phyloP scores from a whole-genome alignment of 192 early-diverging fungal species.

The Linnemannia schmuckeri region DNA sequence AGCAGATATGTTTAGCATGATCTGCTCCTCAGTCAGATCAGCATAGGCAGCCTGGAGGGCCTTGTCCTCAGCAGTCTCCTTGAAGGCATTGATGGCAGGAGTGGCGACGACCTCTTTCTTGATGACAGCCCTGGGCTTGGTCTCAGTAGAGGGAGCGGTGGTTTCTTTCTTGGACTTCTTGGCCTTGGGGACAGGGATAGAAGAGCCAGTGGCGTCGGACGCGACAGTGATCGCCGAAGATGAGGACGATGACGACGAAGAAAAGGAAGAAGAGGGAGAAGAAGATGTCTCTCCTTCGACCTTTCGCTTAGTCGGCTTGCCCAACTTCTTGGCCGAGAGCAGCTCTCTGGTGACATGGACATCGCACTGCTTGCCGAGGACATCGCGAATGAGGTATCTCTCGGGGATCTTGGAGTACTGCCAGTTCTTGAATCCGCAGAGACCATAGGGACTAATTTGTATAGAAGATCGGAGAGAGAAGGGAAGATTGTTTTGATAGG shows the following conservation, averaged over 20 bases:
- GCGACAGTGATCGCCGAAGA: not conserved
- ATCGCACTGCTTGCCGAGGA: not conserved
- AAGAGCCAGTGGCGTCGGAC: not conserved
- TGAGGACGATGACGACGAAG: not conserved
- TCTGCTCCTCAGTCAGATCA: not conserved
- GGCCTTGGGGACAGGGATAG: not conserved
- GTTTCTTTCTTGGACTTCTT: constrained; percentile 10
- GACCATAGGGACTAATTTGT: not conserved
- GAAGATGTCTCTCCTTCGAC: not conserved
- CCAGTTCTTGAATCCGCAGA: not conserved
- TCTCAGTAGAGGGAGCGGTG: not conserved
- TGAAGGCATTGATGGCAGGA: not conserved
- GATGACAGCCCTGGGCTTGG: not conserved
- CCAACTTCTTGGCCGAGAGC: not conserved
- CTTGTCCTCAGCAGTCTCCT: constrained; percentile 4
- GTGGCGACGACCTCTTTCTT: not conserved
- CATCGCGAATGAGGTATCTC: not conserved
- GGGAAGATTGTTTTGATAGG: not conserved
- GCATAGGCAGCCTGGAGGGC: not conserved
- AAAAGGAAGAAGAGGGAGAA: not conserved
- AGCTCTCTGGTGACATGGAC: not conserved
- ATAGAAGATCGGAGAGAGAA: not conserved
- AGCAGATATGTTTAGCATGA: not conserved
- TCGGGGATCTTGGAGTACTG: not conserved
- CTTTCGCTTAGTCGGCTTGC: not conserved